phyloP scores from a whole-genome alignment of 2,329 filamentous ascomycete genomes.

The Xylariaceae sp. region DNA sequence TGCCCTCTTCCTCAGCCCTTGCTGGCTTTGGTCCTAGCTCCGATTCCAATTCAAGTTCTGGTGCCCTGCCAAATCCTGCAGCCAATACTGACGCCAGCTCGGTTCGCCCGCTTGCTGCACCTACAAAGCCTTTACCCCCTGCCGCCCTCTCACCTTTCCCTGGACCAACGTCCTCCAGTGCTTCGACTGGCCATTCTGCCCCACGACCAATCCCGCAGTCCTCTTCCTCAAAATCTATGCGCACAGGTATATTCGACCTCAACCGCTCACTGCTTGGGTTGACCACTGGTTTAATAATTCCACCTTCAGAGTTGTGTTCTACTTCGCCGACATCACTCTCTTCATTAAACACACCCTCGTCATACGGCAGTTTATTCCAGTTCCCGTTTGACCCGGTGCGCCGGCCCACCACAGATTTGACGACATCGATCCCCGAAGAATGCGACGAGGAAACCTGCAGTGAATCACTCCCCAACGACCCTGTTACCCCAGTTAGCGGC shows the following conservation, averaged over 20 bases:
- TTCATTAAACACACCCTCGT: constrained; percentile 29
- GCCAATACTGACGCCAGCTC: constrained; percentile 5
- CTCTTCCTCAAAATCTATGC: constrained; percentile 7
- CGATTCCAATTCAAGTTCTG: constrained; percentile 2
- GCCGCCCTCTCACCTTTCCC: not conserved
- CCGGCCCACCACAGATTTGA: constrained; percentile 45
- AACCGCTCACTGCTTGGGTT: constrained; percentile 8
- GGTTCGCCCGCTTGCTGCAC: constrained; percentile 4
- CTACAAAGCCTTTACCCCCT: constrained; percentile 10
- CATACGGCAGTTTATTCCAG: constrained; percentile 18
- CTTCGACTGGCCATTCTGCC: constrained; percentile 9
- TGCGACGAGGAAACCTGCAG: constrained; percentile 54
- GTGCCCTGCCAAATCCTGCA: constrained; percentile 8
- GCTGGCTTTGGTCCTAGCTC: constrained; percentile 2
- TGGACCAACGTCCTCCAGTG: constrained; percentile 2
- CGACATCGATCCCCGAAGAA: constrained; percentile 50
- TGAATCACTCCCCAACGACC: constrained; percentile 52
- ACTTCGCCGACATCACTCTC: constrained; percentile 15
- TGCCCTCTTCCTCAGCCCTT: constrained; percentile 1
- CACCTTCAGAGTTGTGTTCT: constrained; percentile 14
- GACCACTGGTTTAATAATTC: constrained; percentile 13
- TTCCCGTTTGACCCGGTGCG: constrained; percentile 36
- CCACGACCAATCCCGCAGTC: constrained; percentile 14
- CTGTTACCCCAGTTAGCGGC: constrained; percentile 55
- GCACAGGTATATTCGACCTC: constrained; percentile 16